These are phyloP conservation scores for Phytopythium oedochilum DNA, from an alignment of 352 stramenopile genomes.

Conservation along the genomic window DNA sequence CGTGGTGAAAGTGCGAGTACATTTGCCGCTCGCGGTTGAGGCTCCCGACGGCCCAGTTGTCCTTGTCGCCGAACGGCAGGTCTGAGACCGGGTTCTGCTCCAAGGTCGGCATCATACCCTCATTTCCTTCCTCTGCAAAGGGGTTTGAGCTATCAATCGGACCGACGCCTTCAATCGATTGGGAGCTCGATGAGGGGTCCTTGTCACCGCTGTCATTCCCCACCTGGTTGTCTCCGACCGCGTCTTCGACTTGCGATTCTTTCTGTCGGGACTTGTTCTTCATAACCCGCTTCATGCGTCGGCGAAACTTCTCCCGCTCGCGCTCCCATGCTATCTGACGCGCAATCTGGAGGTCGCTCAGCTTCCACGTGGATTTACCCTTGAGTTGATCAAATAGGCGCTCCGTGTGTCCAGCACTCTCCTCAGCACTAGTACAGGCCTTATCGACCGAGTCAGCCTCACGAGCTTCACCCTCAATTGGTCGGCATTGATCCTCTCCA, in stretches of 20 bases:
- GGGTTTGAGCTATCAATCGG: not conserved
- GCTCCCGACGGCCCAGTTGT: conserved; percentile 75
- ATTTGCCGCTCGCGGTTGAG: conserved; percentile 73
- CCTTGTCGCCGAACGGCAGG: conserved; percentile 67
- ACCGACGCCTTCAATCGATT: conserved; percentile 5
- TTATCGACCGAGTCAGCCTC: not conserved
- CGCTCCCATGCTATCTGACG: conserved; percentile 59
- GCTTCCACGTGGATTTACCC: conserved; percentile 65
- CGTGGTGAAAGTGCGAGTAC: conserved; percentile 66
- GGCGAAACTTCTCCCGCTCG: conserved; percentile 62
- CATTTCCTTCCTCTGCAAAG: conserved; percentile 6
- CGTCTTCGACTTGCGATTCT: conserved; percentile 5
- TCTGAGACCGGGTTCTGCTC: conserved; percentile 32
- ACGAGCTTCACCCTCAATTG: not conserved
- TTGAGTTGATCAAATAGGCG: conserved; percentile 69
- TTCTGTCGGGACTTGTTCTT: conserved; percentile 28
- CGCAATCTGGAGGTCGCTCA: conserved; percentile 65
- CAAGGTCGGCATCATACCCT: conserved; percentile 29
- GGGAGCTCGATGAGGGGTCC: not conserved
- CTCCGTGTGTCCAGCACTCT: conserved; percentile 12
- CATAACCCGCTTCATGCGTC: conserved; percentile 68
- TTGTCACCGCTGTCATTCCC: conserved; percentile 3
- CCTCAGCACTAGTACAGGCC: not conserved
- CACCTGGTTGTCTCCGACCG: conserved; percentile 10
- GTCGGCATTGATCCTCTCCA: not conserved